Evolutionary conservation across 371 early-diverging fungal species (phyloP).

Genomic region (Mortierella sp.): DNA sequence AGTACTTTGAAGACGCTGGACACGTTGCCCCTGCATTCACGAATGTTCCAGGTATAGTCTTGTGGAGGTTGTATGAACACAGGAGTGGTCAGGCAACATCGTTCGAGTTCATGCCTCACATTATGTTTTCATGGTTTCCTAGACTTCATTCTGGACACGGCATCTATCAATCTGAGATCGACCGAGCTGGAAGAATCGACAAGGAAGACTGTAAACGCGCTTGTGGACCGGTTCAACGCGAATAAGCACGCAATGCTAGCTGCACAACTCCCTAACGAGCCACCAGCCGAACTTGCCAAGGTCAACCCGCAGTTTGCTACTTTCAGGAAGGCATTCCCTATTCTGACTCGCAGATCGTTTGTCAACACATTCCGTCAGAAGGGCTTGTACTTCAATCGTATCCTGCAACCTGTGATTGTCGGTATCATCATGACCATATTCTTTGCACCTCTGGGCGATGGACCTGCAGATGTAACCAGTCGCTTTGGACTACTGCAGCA

Average conservation of each 20-base stretch:
- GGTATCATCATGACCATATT: conserved; percentile 37
- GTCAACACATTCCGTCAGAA: conserved; percentile 50
- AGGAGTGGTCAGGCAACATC: too few species aligned
- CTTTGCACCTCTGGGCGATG: conserved; percentile 36
- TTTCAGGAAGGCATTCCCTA: conserved; percentile 38
- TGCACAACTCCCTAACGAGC: conserved; percentile 11
- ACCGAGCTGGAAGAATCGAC: conserved; percentile 28
- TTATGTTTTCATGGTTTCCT: too few species aligned
- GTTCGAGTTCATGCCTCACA: too few species aligned
- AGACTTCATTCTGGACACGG: conserved; percentile 52
- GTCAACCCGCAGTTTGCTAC: conserved; percentile 36
- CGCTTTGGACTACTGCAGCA: conserved; percentile 47
- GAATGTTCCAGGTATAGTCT: conserved; percentile 45
- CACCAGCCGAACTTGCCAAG: conserved; percentile 26
- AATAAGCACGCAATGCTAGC: conserved; percentile 39
- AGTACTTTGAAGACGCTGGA: conserved; percentile 49
- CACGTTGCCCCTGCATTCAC: conserved; percentile 40
- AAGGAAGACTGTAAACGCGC: conserved; percentile 22
- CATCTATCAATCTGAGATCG: conserved; percentile 39
- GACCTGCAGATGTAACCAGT: conserved; percentile 23
- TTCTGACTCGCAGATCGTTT: conserved; percentile 35
- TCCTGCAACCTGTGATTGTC: conserved; percentile 26
- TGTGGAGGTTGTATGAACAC: too few species aligned
- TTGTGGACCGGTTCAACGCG: conserved; percentile 28
- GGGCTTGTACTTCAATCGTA: conserved; percentile 42